Conservation (phyloP, 768 basidiomycete species). For the Lactarius sanguifluus region DNA sequence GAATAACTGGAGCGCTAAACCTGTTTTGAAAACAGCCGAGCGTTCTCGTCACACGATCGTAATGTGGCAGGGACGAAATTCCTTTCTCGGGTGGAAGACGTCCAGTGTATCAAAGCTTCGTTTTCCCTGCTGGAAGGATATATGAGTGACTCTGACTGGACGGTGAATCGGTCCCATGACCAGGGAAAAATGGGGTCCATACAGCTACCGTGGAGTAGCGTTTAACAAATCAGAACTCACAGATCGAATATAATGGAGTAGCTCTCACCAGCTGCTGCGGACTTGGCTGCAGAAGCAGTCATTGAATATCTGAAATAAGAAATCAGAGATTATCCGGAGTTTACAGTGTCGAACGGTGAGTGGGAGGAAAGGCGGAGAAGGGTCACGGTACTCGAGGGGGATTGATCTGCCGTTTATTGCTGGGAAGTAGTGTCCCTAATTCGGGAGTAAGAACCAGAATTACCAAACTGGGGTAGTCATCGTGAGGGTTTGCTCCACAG, state of each 20-base stretch:
- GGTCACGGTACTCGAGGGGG: background rate
- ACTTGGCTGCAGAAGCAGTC: background rate
- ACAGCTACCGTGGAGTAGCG: background rate
- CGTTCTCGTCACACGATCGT: background rate
- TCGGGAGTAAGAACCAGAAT: background rate
- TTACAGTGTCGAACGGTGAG: background rate
- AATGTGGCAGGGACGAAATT: background rate
- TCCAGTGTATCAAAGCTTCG: background rate
- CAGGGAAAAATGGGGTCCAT: background rate
- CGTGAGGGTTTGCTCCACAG: constrained; percentile 12
- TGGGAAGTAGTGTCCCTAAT: background rate
- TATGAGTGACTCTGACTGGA: background rate
- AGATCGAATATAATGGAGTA: background rate
- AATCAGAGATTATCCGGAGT: background rate
- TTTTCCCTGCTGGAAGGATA: constrained; percentile 2
- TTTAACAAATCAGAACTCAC: background rate
- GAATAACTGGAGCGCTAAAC: background rate
- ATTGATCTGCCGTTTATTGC: background rate
- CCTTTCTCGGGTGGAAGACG: background rate
- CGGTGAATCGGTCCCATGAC: background rate
- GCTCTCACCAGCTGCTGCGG: background rate
- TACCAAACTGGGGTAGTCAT: background rate
- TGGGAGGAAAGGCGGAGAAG: background rate
- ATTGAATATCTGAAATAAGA: background rate
- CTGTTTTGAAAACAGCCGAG: background rate